Percentiles rank a stretch among this genome's conserved stretches.
phyloP scores from a whole-genome alignment of 2,329 filamentous ascomycete genomes.

The Diaporthe citrichinensis region DNA sequence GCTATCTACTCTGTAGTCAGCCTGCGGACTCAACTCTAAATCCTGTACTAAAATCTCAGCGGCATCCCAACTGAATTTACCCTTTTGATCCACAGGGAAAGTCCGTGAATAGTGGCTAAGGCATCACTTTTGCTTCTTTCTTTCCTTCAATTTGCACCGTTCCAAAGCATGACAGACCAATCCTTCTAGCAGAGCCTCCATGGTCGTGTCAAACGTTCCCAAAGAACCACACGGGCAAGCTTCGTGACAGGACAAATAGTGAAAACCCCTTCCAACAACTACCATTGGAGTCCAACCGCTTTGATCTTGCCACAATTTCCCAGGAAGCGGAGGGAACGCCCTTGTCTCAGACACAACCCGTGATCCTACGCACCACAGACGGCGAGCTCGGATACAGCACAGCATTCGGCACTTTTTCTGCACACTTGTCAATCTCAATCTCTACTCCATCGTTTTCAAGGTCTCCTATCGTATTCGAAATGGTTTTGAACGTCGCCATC shows the following conservation, averaged over 20 bases:
- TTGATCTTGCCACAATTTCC: neutral
- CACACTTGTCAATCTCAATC: neutral
- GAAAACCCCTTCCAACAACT: neutral
- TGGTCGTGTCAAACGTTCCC: neutral
- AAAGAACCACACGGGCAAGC: neutral
- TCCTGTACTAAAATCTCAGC: neutral
- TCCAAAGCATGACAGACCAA: neutral
- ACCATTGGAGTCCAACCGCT: neutral
- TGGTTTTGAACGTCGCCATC: slow-evolving; percentile 49
- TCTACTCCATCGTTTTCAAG: neutral
- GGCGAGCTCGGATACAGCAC: neutral
- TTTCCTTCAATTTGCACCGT: neutral
- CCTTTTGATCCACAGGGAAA: neutral
- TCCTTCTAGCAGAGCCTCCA: neutral
- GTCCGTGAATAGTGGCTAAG: neutral
- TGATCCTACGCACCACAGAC: neutral
- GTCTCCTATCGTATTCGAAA: neutral
- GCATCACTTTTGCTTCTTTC: neutral
- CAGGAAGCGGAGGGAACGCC: neutral
- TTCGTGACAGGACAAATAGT: neutral
- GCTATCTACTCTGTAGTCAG: neutral
- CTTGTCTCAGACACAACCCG: slow-evolving; percentile 5
- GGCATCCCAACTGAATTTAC: neutral
- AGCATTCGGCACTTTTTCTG: neutral
- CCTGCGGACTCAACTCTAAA: neutral